Conservation (phyloP, 768 basidiomycete species). For the Lentinus brumalis region DNA sequence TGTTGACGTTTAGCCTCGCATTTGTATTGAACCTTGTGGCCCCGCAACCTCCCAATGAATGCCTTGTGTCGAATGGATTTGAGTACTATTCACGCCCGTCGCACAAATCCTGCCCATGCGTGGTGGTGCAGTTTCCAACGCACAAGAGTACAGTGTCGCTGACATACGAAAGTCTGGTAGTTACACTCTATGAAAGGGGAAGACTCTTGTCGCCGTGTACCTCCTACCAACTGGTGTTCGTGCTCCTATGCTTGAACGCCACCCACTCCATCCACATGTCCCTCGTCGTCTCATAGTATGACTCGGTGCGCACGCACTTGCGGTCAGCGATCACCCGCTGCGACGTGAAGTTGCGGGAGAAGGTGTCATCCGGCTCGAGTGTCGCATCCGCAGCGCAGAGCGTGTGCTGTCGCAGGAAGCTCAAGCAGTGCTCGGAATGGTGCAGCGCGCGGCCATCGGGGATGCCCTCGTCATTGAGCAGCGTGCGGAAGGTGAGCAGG, state of each 20-base stretch:
- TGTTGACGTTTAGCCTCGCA: too few species aligned
- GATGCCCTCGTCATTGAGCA: slow-evolving; percentile 16
- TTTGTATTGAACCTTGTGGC: too few species aligned
- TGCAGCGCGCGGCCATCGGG: neutral
- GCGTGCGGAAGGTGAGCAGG: slow-evolving; percentile 27
- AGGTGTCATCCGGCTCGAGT: slow-evolving; percentile 25
- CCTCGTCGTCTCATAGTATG: neutral
- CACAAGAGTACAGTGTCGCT: too few species aligned
- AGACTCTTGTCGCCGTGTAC: too few species aligned
- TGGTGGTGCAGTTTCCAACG: too few species aligned
- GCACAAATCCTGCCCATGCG: too few species aligned
- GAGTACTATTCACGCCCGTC: too few species aligned
- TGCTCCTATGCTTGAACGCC: neutral
- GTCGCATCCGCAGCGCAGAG: slow-evolving; percentile 34
- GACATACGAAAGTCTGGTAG: too few species aligned
- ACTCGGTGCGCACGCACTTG: neutral
- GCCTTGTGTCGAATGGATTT: too few species aligned
- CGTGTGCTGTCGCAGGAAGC: slow-evolving; percentile 32
- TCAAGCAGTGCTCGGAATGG: slow-evolving; percentile 34
- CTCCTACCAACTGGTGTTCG: too few species aligned
- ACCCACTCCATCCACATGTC: neutral
- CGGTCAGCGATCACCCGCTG: neutral
- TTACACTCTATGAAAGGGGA: too few species aligned
- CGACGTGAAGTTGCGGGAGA: neutral
- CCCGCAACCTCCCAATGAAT: too few species aligned